Evolutionary conservation across 768 basidiomycete species (phyloP).

Genomic region (Kwoniella dejecticola): DNA sequence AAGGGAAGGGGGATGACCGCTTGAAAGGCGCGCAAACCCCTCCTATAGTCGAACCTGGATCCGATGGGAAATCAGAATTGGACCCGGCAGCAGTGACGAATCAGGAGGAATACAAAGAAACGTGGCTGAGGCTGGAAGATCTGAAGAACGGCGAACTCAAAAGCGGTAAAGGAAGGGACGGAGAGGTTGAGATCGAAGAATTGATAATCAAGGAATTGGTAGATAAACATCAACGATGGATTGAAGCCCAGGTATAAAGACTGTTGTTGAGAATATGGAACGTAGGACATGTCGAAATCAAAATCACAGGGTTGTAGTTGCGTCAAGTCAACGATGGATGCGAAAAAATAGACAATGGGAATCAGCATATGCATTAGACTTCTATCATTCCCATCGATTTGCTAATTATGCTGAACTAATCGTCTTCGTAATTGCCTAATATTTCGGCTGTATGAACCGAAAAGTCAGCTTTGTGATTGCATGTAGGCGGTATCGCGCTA

Average conservation of each 20-base stretch:
- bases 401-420: slow-evolving; percentile 9
- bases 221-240: slow-evolving; percentile 72
- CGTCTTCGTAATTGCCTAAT: slow-evolving; percentile 34
- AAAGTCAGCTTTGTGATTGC: no score
- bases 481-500: no score
- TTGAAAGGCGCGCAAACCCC: slow-evolving; percentile 33
- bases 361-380: slow-evolving; percentile 7
- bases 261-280: no score
- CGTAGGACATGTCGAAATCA: not conserved
- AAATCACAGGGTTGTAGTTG: not conserved
- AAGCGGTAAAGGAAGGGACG: slow-evolving; percentile 26
- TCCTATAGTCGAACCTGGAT: slow-evolving; percentile 16
- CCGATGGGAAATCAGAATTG: not conserved
- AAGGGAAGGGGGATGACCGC: slow-evolving; percentile 22
- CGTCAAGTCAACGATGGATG: no score
- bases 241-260: no score
- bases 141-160: slow-evolving; percentile 32
- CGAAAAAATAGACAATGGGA: not conserved
- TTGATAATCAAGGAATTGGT: slow-evolving; percentile 79
- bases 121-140: slow-evolving; percentile 53
- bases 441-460: slow-evolving; percentile 32
- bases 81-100: not conserved
- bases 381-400: not conserved
- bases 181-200: slow-evolving; percentile 84
- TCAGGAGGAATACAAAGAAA: slow-evolving; percentile 46